phyloP scores from a whole-genome alignment of 352 stramenopile species.

The Albugo candida region DNA sequence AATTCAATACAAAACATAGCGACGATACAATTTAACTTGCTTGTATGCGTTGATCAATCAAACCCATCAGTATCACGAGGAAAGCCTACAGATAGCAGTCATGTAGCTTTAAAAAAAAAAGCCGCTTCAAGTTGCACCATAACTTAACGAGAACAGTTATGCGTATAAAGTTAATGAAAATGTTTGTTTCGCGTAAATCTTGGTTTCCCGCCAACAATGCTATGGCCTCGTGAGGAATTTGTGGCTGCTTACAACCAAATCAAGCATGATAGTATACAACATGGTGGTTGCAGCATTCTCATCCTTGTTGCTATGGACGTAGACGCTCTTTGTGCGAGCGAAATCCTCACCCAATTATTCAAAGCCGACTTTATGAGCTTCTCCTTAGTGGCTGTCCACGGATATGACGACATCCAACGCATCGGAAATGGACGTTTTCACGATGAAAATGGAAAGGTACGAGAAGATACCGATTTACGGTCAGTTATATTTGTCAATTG shows the following conservation, averaged over 20 bases:
- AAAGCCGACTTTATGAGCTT: slow-evolving; percentile 65
- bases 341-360: slow-evolving; percentile 80
- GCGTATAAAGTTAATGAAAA: too few relatives aligned
- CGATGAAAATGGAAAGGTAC: slow-evolving; percentile 16
- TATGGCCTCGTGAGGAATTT: slow-evolving; percentile 77
- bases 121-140: too few relatives aligned
- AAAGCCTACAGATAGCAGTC: too few relatives aligned
- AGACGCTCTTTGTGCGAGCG: slow-evolving; percentile 86
- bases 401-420: slow-evolving; percentile 71
- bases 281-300: slow-evolving; percentile 64
- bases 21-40: too few relatives aligned
- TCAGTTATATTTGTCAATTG: slow-evolving; percentile 90
- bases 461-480: slow-evolving; percentile 35
- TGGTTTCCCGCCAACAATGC: slow-evolving; percentile 15
- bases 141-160: too few relatives aligned
- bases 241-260: slow-evolving; percentile 68
- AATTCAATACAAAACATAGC: too few relatives aligned
- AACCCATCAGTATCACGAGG: too few relatives aligned
- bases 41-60: too few relatives aligned
- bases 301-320: slow-evolving; percentile 87
- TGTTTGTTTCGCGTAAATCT: too few relatives aligned
- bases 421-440: slow-evolving; percentile 50
- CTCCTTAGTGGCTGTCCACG: slow-evolving; percentile 43
- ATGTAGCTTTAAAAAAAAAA: too few relatives aligned
- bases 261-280: slow-evolving; percentile 52